phyloP scores from a whole-genome alignment of 495 filamentous ascomycete genomes.

The Talaromyces nanjingensis region DNA sequence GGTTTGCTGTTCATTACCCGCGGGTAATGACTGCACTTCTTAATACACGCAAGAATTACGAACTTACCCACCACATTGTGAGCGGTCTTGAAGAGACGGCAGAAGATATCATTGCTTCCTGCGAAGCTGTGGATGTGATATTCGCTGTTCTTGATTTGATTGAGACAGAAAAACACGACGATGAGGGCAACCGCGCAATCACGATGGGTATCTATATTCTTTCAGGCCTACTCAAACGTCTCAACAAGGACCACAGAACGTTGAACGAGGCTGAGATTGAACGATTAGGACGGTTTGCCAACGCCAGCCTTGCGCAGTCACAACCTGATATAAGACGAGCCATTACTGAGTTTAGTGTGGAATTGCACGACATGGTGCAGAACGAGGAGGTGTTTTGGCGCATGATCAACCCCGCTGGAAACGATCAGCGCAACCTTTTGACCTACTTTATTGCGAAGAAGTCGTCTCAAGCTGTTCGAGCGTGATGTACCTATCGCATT shows the following conservation, averaged over 20 bases:
- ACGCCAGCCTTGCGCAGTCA: slow-evolving; percentile 56
- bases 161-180: slow-evolving; percentile 23
- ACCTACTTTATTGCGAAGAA: slow-evolving; percentile 75
- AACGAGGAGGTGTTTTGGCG: slow-evolving; percentile 60
- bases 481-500: neutral
- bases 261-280: slow-evolving; percentile 18
- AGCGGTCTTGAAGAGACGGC: slow-evolving; percentile 51
- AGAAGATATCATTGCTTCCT: slow-evolving; percentile 43
- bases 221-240: slow-evolving; percentile 27
- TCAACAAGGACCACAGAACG: slow-evolving; percentile 17
- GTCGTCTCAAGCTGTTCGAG: slow-evolving; percentile 2
- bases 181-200: slow-evolving; percentile 26
- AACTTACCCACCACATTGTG: slow-evolving; percentile 47
- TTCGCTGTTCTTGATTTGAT: slow-evolving; percentile 43
- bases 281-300: slow-evolving; percentile 48
- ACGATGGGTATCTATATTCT: slow-evolving; percentile 57
- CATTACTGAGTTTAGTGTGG: slow-evolving; percentile 69
- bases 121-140: slow-evolving; percentile 40
- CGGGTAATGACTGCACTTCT: slow-evolving; percentile 62
- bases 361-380: slow-evolving; percentile 56
- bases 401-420: slow-evolving; percentile 52
- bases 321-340: slow-evolving; percentile 75
- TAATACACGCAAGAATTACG: slow-evolving; percentile 50
- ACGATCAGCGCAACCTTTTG: slow-evolving; percentile 66
- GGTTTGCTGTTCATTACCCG: slow-evolving; percentile 58